Evolutionary conservation across 192 early-diverging fungal genomes (phyloP), one percentile per base, ranked within the genome.

Genomic region (Backusella australiensis): DNA sequence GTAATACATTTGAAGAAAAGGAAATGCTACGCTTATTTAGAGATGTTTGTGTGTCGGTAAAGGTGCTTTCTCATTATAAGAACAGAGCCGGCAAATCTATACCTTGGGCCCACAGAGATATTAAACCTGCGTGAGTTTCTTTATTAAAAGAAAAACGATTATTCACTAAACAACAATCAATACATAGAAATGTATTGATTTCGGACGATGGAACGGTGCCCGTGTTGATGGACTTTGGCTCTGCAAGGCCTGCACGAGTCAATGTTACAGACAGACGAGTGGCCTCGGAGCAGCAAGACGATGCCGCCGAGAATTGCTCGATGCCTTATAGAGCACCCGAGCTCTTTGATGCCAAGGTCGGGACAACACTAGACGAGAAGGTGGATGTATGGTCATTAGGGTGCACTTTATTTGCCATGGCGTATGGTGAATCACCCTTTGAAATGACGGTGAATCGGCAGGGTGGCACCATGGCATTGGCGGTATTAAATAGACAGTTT

Each of bases 321-420:
- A 90, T 93, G 91, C 83, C 91, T 46, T 94, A 92, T 71, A 83
- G 93, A 14, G 91, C 93, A 15, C 93, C 93, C 3, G 93, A 94
- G 74, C 83, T 94, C 23, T 94, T 92, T 77, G 91, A 94, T 79
- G 91, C 92, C 32, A 89, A 90, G 70, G 84, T 86, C 0, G 89
- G 82, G 4, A 74, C 83, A 1, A 77, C 68, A 6, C 63, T 94
- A 29, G 89, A 92, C 71, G 89, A 91, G 69, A 87, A 90, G 56
- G 89, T 91, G 32, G 93, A 94, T 75, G 85, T 94, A n/a, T 94
- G 93, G 93, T 85, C 86, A 84, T 82, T 94, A 2, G 93, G 93
- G 7, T 92, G 91, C 71, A 87, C 89, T 1, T 70, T 92, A 42
- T 94, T 89, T 77, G 89, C 91, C 1, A 86, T 92, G 80, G 91